Evolutionary conservation across 2,329 filamentous ascomycete genomes (phyloP).

Genomic region (Aspergillus udagawae): DNA sequence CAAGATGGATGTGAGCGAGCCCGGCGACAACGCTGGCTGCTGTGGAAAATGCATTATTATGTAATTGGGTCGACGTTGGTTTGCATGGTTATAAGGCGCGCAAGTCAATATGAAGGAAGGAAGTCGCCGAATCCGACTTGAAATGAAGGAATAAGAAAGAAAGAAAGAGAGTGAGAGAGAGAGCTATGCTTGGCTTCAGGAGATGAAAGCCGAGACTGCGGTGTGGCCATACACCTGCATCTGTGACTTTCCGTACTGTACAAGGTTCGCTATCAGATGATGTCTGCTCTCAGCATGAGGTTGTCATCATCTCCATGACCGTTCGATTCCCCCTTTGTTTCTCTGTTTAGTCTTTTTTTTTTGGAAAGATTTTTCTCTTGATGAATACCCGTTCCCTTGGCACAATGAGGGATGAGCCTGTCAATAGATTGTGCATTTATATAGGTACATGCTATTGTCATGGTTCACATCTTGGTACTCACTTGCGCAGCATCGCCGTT

Average conservation of each 20-base stretch:
- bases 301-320: slow-evolving; percentile 37
- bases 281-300: slow-evolving; percentile 29
- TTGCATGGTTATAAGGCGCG: slow-evolving; percentile 10
- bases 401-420: slow-evolving; percentile 26
- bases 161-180: slow-evolving; percentile 15
- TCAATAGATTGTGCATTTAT: slow-evolving; percentile 25
- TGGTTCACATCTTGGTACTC: slow-evolving; percentile 7
- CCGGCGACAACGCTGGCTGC: slow-evolving; percentile 60
- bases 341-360: slow-evolving; percentile 21
- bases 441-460: slow-evolving; percentile 20
- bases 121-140: slow-evolving; percentile 4
- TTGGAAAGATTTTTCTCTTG: slow-evolving; percentile 27
- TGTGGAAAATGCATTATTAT: slow-evolving; percentile 85
- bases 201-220: slow-evolving; percentile 17
- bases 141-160: slow-evolving; percentile 12
- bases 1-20: slow-evolving; percentile 71
- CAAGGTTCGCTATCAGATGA: slow-evolving; percentile 26
- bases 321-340: slow-evolving; percentile 40
- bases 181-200: slow-evolving; percentile 10
- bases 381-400: slow-evolving; percentile 19
- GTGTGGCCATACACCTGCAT: slow-evolving; percentile 18
- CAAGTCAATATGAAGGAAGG: slow-evolving; percentile 19
- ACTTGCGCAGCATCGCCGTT: slow-evolving; percentile 1
- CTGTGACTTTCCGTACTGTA: slow-evolving; percentile 22
- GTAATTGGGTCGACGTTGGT: slow-evolving; percentile 36